A percentile compares a stretch with the other conserved stretches of the same genome.
phyloP scores from a whole-genome alignment of 805 yeast species.

The Kodamaea kakaduensis region DNA sequence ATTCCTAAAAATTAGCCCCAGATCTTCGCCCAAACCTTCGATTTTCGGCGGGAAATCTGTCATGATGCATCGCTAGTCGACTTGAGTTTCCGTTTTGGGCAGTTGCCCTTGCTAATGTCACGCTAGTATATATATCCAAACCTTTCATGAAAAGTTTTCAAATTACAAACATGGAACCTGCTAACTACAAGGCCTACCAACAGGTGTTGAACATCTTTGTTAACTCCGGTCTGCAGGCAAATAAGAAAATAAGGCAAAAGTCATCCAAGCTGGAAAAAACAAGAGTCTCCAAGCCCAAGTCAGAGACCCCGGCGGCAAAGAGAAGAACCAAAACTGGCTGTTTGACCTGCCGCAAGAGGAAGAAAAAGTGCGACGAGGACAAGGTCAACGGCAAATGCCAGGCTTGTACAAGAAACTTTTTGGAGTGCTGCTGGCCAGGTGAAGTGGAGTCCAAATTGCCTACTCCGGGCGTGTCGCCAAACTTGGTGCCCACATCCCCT shows the following conservation, averaged over 20 bases:
- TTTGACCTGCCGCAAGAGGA: slow-evolving; percentile 58
- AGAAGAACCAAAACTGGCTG: slow-evolving; percentile 50
- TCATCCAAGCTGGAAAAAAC: slow-evolving; percentile 1
- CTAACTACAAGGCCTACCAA: slow-evolving; percentile 15
- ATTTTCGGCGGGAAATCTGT: slow-evolving; percentile 3
- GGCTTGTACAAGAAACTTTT: slow-evolving; percentile 41
- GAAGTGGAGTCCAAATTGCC: slow-evolving; percentile 7
- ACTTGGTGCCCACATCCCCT: slow-evolving; percentile 9
- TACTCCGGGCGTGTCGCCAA: slow-evolving; percentile 7
- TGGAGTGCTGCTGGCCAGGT: slow-evolving; percentile 42
- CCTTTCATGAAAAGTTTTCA: not conserved
- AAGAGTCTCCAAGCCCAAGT: slow-evolving; percentile 14
- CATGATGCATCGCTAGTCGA: slow-evolving; percentile 3
- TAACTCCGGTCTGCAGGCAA: slow-evolving; percentile 3
- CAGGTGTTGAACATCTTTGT: slow-evolving; percentile 15
- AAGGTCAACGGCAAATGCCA: slow-evolving; percentile 42
- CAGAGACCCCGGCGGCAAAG: slow-evolving; percentile 9
- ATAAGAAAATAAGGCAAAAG: slow-evolving; percentile 2
- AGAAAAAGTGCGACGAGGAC: slow-evolving; percentile 59
- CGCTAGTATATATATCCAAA: not conserved
- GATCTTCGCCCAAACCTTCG: slow-evolving; percentile 4
- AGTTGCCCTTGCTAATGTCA: not conserved
- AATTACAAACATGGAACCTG: slow-evolving; percentile 2
- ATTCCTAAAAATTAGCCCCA: not conserved
- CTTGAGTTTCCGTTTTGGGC: slow-evolving; percentile 1